Conservation (phyloP, 164 flowering plant species). For the Paratinospora sagittata region DNA sequence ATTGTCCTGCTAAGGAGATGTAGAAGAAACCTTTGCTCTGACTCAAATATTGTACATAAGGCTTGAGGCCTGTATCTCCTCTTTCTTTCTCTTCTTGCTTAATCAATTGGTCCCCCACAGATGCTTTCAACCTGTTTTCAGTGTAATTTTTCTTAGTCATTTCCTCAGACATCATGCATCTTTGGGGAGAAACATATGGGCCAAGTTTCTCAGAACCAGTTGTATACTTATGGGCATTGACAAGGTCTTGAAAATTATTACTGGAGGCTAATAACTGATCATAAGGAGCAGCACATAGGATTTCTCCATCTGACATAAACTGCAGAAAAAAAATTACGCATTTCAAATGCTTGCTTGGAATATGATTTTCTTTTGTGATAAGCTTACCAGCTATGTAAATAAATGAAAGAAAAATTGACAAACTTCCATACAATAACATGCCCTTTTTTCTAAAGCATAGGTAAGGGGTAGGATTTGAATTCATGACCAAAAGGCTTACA, state of each 20-base stretch:
- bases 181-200: conserved; percentile 21
- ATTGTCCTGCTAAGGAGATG: conserved; percentile 32
- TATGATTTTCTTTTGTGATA: neutral
- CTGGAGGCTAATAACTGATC: conserved; percentile 40
- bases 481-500: no score
- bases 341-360: neutral
- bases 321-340: conserved; percentile 25
- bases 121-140: conserved; percentile 20
- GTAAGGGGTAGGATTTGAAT: no score
- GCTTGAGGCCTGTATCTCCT: conserved; percentile 66
- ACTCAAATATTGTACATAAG: conserved; percentile 55
- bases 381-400: neutral
- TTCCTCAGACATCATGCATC: conserved; percentile 10
- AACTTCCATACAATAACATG: no score
- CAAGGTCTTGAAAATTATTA: conserved; percentile 54
- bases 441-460: no score
- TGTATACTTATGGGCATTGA: conserved; percentile 60
- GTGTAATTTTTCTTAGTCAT: conserved; percentile 29
- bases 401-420: neutral
- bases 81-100: conserved; percentile 58
- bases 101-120: conserved; percentile 50
- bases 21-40: conserved; percentile 57
- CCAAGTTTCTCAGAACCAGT: conserved; percentile 36
- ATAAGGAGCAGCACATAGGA: conserved; percentile 41
- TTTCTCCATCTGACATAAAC: conserved; percentile 65